Conservation (phyloP, 768 basidiomycete genomes). For the Suillus subluteus region DNA sequence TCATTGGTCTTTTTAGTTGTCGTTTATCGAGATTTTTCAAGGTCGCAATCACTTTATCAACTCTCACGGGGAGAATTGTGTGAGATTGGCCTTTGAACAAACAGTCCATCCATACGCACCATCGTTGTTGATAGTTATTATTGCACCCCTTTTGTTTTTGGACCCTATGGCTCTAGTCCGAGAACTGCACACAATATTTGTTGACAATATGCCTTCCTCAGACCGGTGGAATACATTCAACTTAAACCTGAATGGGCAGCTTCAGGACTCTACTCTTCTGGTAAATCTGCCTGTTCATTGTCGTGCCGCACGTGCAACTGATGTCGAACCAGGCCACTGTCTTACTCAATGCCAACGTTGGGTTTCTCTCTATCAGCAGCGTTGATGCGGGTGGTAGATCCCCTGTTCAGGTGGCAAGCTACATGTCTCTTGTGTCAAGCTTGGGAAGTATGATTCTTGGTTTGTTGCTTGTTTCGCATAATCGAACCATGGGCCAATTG, state of each 20-base stretch:
- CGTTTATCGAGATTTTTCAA: conserved; percentile 18
- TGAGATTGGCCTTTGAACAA: conserved; percentile 42
- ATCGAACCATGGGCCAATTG: conserved; percentile 29
- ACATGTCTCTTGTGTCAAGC: conserved; percentile 41
- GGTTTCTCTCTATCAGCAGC: conserved; percentile 54
- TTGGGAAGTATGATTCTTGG: conserved; percentile 41
- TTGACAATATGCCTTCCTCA: conserved; percentile 46
- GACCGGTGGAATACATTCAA: conserved; percentile 50
- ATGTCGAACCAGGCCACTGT: conserved; percentile 45
- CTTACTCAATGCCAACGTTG: conserved; percentile 54
- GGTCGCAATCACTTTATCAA: conserved; percentile 42
- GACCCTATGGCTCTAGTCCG: conserved; percentile 51
- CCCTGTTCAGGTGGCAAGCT: conserved; percentile 39
- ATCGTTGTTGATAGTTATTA: conserved; percentile 41
- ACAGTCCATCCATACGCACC: conserved; percentile 32
- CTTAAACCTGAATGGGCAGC: conserved; percentile 47
- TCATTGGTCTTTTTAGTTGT: neutral
- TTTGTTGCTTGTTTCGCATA: conserved; percentile 41
- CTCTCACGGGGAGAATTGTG: conserved; percentile 46
- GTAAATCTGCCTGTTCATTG: conserved; percentile 36
- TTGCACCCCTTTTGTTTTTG: conserved; percentile 52
- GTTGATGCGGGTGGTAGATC: conserved; percentile 32
- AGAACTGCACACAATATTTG: conserved; percentile 49
- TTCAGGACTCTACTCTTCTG: conserved; percentile 55
- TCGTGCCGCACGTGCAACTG: neutral